phyloP scores from a whole-genome alignment of 352 stramenopile species.

The Pythium aristosporum region DNA sequence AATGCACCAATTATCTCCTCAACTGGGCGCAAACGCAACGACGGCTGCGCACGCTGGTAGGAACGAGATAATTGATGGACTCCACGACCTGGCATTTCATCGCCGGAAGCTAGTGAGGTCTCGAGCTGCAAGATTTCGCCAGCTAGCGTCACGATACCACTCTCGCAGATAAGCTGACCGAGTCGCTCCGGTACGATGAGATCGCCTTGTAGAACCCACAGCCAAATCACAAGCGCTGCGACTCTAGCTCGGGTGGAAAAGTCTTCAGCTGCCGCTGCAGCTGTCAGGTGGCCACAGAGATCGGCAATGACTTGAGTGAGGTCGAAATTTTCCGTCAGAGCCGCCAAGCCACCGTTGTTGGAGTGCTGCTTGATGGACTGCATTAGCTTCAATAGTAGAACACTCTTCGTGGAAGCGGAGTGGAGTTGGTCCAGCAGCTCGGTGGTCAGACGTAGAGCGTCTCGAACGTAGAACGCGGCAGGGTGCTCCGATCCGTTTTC shows the following conservation, averaged over 20 bases:
- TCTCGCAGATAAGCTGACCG: background rate
- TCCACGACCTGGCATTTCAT: background rate
- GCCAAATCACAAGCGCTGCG: slow-evolving; percentile 5
- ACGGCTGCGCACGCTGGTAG: background rate
- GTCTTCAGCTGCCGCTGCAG: background rate
- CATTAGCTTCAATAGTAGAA: slow-evolving; percentile 2
- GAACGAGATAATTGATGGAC: background rate
- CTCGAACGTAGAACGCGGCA: background rate
- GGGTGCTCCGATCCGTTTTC: background rate
- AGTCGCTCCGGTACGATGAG: background rate
- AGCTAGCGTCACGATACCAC: background rate
- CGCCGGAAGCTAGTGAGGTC: background rate
- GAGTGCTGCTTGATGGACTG: background rate
- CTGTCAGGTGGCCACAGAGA: background rate
- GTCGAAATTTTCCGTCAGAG: background rate
- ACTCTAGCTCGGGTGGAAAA: background rate
- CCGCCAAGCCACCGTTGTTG: background rate
- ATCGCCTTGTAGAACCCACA: slow-evolving; percentile 4
- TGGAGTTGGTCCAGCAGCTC: slow-evolving; percentile 2
- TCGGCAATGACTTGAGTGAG: background rate
- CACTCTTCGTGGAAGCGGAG: slow-evolving; percentile 2
- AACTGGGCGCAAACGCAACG: background rate
- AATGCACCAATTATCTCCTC: background rate
- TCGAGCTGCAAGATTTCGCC: background rate
- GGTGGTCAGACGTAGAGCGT: background rate